These are phyloP conservation scores for Paramecium tetraurelia DNA, from an alignment of 73 alveolate genomes.

Conservation along the genomic window DNA sequence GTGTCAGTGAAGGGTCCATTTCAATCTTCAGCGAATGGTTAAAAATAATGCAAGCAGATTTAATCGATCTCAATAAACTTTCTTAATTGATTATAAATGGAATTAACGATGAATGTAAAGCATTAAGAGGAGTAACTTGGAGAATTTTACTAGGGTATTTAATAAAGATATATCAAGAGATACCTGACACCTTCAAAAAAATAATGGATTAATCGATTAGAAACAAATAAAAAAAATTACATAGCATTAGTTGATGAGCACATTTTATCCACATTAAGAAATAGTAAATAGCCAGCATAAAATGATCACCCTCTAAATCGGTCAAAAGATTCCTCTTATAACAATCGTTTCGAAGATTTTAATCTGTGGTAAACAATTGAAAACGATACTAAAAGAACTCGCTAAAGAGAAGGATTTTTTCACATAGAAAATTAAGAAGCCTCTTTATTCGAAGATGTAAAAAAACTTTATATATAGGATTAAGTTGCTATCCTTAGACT, in stretches of 20 bases:
- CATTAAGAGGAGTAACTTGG: conserved; percentile 44
- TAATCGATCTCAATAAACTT: not conserved
- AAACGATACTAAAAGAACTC: conserved; percentile 40
- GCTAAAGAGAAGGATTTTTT: conserved; percentile 33
- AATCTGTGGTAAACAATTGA: conserved; percentile 22
- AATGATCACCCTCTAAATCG: conserved; percentile 41
- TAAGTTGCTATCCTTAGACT: not conserved
- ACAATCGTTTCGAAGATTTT: not conserved
- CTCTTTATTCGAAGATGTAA: conserved; percentile 11
- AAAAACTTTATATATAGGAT: conserved; percentile 5
- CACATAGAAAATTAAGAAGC: not conserved
- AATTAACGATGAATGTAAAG: conserved; percentile 41
- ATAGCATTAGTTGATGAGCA: not conserved
- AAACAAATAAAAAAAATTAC: not conserved
- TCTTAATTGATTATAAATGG: not conserved
- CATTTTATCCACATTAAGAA: not conserved
- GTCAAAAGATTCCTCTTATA: not conserved
- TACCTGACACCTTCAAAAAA: not conserved
- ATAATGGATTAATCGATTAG: conserved; percentile 23
- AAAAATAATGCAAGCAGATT: not conserved
- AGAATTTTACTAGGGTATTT: not conserved
- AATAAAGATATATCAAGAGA: not conserved
- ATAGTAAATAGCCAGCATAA: not conserved
- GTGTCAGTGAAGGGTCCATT: conserved; percentile 19
- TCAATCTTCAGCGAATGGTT: not conserved